Conservation (phyloP, 495 filamentous ascomycete genomes). For the Xylaria bambusicola region DNA sequence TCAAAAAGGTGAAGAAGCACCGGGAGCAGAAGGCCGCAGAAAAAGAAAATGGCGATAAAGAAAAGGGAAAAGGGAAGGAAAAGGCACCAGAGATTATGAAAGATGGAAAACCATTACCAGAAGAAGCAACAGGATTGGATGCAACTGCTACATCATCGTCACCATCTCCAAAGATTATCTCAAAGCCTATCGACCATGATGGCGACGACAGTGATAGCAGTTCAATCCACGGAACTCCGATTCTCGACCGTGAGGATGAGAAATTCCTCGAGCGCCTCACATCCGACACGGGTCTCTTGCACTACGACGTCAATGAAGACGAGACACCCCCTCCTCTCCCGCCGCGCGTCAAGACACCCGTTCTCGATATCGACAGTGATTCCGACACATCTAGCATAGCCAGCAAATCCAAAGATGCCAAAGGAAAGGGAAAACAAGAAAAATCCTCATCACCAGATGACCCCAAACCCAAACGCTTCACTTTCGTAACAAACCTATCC, state of each 20-base stretch:
- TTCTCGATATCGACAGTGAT: conserved; percentile 43
- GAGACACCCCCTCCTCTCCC: conserved; percentile 42
- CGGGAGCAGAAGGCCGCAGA: conserved; percentile 42
- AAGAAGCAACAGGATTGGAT: neutral
- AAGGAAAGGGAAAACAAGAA: conserved; percentile 23
- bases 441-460: neutral
- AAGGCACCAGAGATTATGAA: conserved; percentile 1
- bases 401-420: conserved; percentile 9
- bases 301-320: conserved; percentile 28
- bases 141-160: neutral
- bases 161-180: conserved; percentile 14
- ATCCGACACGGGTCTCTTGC: conserved; percentile 18
- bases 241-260: conserved; percentile 48
- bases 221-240: conserved; percentile 30
- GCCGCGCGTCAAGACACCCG: conserved; percentile 46
- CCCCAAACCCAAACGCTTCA: conserved; percentile 44
- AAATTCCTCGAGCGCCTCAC: conserved; percentile 47
- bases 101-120: conserved; percentile 14
- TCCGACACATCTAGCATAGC: conserved; percentile 37
- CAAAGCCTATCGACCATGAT: conserved; percentile 2
- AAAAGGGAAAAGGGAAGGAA: conserved; percentile 24
- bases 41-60: conserved; percentile 26
- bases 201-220: conserved; percentile 4
- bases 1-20: conserved; percentile 49
- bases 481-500: conserved; percentile 22